Conservation (phyloP, 805 yeast species). For the Scheffersomyces amazonensis region DNA sequence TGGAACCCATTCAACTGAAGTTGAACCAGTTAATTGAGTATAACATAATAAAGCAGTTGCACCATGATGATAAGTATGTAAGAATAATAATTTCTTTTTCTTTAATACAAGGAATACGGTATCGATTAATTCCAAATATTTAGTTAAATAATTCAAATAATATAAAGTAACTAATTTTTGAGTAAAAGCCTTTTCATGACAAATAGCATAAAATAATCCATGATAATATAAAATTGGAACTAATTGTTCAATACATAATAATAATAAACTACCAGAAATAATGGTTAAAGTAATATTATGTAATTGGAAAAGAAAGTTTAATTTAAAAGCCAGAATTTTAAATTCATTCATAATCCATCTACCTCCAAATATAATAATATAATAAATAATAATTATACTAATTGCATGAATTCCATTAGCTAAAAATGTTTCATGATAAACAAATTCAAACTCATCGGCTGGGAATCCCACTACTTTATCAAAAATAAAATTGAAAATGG, state of each 20-base stretch:
- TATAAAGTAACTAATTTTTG: slow-evolving; percentile 79
- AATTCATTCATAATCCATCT: slow-evolving; percentile 54
- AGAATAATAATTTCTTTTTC: slow-evolving; percentile 85
- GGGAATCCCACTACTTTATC: slow-evolving; percentile 48
- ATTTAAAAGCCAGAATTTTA: slow-evolving; percentile 62
- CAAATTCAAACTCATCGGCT: slow-evolving; percentile 66
- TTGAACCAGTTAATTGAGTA: slow-evolving; percentile 86
- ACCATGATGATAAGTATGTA: slow-evolving; percentile 97
- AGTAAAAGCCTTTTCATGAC: slow-evolving; percentile 76
- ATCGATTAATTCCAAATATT: slow-evolving; percentile 84
- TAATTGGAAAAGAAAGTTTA: slow-evolving; percentile 74
- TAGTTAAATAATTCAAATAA: slow-evolving; percentile 88
- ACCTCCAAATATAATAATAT: slow-evolving; percentile 61
- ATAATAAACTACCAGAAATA: slow-evolving; percentile 61
- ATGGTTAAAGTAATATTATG: slow-evolving; percentile 78
- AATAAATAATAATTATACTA: slow-evolving; percentile 39
- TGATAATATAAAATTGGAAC: slow-evolving; percentile 70
- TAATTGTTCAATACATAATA: slow-evolving; percentile 79
- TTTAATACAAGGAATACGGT: slow-evolving; percentile 89
- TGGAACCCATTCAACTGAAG: slow-evolving; percentile 94
- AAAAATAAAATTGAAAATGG: slow-evolving; percentile 53
- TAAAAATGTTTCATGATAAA: slow-evolving; percentile 62
- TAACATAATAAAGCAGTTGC: slow-evolving; percentile 94
- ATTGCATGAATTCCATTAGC: slow-evolving; percentile 59
- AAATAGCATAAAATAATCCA: slow-evolving; percentile 83